Base-by-base conservation (phyloP, 1,284 basidiomycete genomes). In the Erythrobasidium hasegawianum region DNA sequence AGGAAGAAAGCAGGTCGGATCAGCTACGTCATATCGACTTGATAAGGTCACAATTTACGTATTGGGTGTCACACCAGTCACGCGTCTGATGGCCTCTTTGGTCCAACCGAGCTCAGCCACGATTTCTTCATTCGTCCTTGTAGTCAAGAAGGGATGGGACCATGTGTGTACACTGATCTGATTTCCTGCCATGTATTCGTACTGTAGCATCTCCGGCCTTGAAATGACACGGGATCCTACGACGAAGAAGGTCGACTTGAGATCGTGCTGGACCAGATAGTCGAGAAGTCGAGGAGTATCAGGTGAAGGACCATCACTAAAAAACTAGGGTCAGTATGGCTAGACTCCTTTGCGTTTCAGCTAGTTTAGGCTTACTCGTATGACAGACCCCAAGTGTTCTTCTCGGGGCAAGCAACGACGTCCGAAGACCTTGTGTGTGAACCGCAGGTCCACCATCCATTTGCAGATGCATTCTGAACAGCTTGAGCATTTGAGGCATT, bases 51-150 rank as follows among this genome's bases (percentile, higher is more conserved):
- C n/a, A n/a, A 33, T 11, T 33, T 33, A 33, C 33, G 33, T 33
- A 70, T 72, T 74, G 54, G 75, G 74, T 11, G 75, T 75, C 57
- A 76, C 75, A 49, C 75, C 75, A 22, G 72, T 74, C 59, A 53
- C 20, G 22, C 27, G 87, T 74, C 86, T 84, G 79, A 97, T 95
- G 59, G 87, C 85, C 79, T 90, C 85, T 71, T 87, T 87, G 66
- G 90, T 89, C 88, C 90, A 97, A 53, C 89, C 92, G 56, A 97
- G 82, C 78, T 97, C 93, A 24, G 92, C 92, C 20, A 97, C 90
- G 68, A 97, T 85, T 80, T 96, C 81, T 75, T 85, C 86, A 75
- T 86, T 97, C 54, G 89, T 86, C 68, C 93, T 81, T 40, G 85
- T 84, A 13, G 94, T 97, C 41, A 93, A 81, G 80, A 72, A 14